Base-by-base conservation (phyloP, 225 moss, liverwort and hornwort species). In the Neckera pumila region DNA sequence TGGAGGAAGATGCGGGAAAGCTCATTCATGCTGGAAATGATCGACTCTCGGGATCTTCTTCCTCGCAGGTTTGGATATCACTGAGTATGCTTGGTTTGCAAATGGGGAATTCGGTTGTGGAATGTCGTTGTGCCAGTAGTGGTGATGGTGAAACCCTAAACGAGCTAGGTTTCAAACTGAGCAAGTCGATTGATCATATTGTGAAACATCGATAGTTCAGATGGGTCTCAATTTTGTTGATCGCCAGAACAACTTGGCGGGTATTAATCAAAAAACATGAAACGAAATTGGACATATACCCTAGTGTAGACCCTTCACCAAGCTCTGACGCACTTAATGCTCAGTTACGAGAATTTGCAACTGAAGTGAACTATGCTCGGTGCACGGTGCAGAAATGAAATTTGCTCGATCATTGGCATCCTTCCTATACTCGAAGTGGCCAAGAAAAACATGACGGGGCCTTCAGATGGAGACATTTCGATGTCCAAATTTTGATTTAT, bases 1-100 rank as follows among this genome's bases (percentile, higher is more conserved):
- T 99, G 94, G 98, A 99, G 86, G 98, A 99, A 89, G 98, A 99
- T 83, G 98, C 98, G 81, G 98, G 98, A 51, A 99, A 99, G 91
- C 89, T 97, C 70, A 95, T 97, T 86, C 98, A 97, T 89, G 98
- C 96, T 84, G 97, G 97, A 84, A 96, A 96, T 82, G 98, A 99
- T 87, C 95, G 96, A 76, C 94, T 97, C 77, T 91, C 96, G 38
- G 97, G 98, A 73, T 99, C 97, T 80, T 94, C 96, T 56, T 93
- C 96, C 76, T 98, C 98, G 20, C 97, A 96, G 96, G 97, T 97
- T 88, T 90, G 83, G 11, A 59, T 79, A 28, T 65, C 30, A 64
- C 38, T 71, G 21, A 58, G 74, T 16, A 11, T 75, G 36, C 63
- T 47, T 62, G 51, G 63, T 76, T 76, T 85, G 63, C 51, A 63